Evolutionary conservation across 1,284 basidiomycete species (phyloP), one percentile per base, ranked within the genome.

Genomic region (Ustilago hordei): DNA sequence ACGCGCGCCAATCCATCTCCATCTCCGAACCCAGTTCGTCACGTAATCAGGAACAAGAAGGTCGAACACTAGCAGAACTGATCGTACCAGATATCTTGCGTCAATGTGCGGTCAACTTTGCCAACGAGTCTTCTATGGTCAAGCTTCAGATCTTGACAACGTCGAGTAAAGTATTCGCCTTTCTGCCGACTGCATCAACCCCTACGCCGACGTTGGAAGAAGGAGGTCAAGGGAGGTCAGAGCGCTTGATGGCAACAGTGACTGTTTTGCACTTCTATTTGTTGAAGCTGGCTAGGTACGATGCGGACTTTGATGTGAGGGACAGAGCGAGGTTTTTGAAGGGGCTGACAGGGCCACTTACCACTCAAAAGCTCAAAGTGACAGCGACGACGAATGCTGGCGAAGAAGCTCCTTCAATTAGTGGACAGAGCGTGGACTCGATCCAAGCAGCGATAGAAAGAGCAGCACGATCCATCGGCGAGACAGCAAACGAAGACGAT

Each of bases 41-140:
- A 34, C 19, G 52, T 1, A 48, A 31, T 28, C 23, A 28, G 7
- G 8, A 8, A 8, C 67, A 56, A n/a, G 55, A 61, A 38, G 55
- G 31, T 17, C 39, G 50, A 50, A 83, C 82, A 13, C 55, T 85
- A 1, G 79, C 81, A 8, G 78, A 82, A 58, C 62, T 81, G 8
- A 34, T 86, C 7, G 58, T 78, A 12, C 81, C 81, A 2, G 84
- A 86, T 39, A 45, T 86, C 34, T 62, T 86, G n/a, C 79, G 84
- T 2, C 79, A 75, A 23, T 78, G 82, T 8, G 80, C 79, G 3
- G 19, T 78, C 32, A 84, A 84, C 64, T 86, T 84, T 57, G 39
- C 55, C 50, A 77, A 82, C 60, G 84, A 86, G 62, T 48, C 66
- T 3, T 23, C 60, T 1, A 39, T 23, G 0, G 79, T 80, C 34